Percentiles rank a stretch among this genome's conserved stretches.
Conservation (phyloP, 176 grass and related monocot genomes). For the Panicum miliaceum region DNA sequence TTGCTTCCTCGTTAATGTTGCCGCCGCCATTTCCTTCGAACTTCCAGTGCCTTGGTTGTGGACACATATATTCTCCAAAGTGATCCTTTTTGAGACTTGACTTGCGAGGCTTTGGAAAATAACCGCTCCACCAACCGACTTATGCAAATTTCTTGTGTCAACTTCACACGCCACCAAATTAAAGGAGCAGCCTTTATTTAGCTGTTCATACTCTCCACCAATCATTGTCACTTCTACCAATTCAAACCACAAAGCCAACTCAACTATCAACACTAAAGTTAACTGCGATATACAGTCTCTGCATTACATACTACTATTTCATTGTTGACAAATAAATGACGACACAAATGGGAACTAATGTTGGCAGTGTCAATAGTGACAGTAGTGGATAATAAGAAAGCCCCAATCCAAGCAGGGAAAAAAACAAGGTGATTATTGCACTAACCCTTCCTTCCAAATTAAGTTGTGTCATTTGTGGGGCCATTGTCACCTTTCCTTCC, state of each 20-base stretch:
- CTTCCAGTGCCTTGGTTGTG: background rate
- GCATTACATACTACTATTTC: background rate
- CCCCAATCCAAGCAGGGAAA: background rate
- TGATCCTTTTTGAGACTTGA: conserved; percentile 15
- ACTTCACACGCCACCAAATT: conserved; percentile 27
- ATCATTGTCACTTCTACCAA: background rate
- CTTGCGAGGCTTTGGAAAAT: conserved; percentile 6
- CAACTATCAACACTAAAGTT: background rate
- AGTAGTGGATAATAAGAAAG: background rate
- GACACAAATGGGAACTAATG: background rate
- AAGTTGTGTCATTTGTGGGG: conserved; percentile 26
- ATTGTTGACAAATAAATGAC: conserved; percentile 1
- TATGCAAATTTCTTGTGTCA: background rate
- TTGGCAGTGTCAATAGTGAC: background rate
- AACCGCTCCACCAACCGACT: conserved; percentile 19
- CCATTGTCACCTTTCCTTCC: conserved; percentile 26
- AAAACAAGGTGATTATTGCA: background rate
- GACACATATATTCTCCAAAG: conserved; percentile 29
- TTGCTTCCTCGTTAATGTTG: background rate
- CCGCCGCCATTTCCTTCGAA: background rate
- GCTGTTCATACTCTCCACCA: background rate
- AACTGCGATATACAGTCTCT: background rate
- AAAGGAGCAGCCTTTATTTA: conserved; percentile 15
- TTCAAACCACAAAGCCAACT: background rate
- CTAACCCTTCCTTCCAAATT: conserved; percentile 38